These are phyloP conservation scores for Aureobasidium mangrovei DNA, from an alignment of 2,329 filamentous ascomycete genomes.

Conservation along the genomic window DNA sequence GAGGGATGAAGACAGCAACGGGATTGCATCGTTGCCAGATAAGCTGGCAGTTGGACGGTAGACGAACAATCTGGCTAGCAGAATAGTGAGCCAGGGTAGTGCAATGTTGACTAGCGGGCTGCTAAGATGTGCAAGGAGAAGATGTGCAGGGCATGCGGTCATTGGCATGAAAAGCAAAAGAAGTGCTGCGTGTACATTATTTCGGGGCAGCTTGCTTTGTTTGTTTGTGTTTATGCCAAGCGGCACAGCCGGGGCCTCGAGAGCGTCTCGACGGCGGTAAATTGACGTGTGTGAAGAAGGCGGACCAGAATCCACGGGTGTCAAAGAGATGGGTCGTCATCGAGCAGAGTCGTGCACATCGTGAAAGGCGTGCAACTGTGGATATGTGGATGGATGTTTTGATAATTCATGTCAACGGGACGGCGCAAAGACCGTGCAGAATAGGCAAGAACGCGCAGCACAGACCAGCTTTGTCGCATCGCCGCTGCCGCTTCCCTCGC, in stretches of 20 bases:
- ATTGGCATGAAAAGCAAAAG: not conserved
- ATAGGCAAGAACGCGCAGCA: no score
- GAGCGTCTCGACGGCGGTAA: not conserved
- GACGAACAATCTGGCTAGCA: conserved; percentile 5
- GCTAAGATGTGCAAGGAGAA: conserved; percentile 2
- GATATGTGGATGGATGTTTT: not conserved
- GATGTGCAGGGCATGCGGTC: not conserved
- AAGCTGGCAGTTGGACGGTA: not conserved
- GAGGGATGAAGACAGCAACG: not conserved
- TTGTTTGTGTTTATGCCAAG: not conserved
- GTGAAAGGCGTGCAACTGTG: not conserved
- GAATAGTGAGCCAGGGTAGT: not conserved
- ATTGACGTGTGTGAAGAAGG: conserved; percentile 6
- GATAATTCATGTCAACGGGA: not conserved
- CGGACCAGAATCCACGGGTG: conserved; percentile 2
- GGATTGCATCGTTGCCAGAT: not conserved
- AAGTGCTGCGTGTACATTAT: no score
- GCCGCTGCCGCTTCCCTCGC: no score
- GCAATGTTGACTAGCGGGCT: not conserved
- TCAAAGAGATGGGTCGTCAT: conserved; percentile 12
- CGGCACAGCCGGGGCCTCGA: not conserved
- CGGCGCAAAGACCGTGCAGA: no score
- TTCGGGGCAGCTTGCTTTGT: not conserved
- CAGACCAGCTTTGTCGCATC: no score
- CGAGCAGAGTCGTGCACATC: conserved; percentile 1